Percentiles rank a stretch among this genome's conserved stretches.
These are phyloP conservation scores for Vigna hirtella DNA, from an alignment of 306 rosid species.

Conservation along the genomic window DNA sequence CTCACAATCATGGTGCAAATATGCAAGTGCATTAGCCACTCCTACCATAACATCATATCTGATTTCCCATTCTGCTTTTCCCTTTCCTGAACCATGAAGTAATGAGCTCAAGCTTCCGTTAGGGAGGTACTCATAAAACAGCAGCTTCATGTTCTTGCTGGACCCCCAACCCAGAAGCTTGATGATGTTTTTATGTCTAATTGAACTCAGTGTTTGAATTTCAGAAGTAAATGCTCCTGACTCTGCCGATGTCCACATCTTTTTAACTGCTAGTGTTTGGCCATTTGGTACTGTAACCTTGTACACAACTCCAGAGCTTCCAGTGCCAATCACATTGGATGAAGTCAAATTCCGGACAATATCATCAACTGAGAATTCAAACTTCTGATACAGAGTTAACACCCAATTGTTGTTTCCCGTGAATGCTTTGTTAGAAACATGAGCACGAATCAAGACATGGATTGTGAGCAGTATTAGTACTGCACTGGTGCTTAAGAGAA, in stretches of 20 bases:
- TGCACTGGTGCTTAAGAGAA: slow-evolving; percentile 61
- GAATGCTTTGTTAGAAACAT: slow-evolving; percentile 45
- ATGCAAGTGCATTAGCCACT: slow-evolving; percentile 80
- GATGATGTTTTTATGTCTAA: slow-evolving; percentile 76
- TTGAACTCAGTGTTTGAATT: slow-evolving; percentile 63
- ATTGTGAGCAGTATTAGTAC: slow-evolving; percentile 62
- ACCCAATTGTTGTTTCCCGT: slow-evolving; percentile 57
- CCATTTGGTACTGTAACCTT: slow-evolving; percentile 64
- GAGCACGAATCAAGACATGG: slow-evolving; percentile 53
- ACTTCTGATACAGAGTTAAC: slow-evolving; percentile 69
- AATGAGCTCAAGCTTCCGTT: slow-evolving; percentile 85
- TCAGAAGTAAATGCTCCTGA: slow-evolving; percentile 70
- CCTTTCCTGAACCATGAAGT: slow-evolving; percentile 70
- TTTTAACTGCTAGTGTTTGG: slow-evolving; percentile 73
- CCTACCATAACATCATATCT: slow-evolving; percentile 71
- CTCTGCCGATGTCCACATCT: slow-evolving; percentile 75
- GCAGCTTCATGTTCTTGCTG: slow-evolving; percentile 61
- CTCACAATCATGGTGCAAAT: slow-evolving; percentile 86
- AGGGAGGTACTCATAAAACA: slow-evolving; percentile 80
- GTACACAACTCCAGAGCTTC: slow-evolving; percentile 87
- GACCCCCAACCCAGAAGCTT: slow-evolving; percentile 77
- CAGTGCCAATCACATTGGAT: slow-evolving; percentile 77
- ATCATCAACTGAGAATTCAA: slow-evolving; percentile 66
- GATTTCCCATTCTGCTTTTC: slow-evolving; percentile 76
- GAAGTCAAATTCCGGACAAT: slow-evolving; percentile 65